Percentiles rank a stretch among this genome's conserved stretches.
phyloP scores from a whole-genome alignment of 2,329 filamentous ascomycete species.

The Phyllosticta citrichinensis region DNA sequence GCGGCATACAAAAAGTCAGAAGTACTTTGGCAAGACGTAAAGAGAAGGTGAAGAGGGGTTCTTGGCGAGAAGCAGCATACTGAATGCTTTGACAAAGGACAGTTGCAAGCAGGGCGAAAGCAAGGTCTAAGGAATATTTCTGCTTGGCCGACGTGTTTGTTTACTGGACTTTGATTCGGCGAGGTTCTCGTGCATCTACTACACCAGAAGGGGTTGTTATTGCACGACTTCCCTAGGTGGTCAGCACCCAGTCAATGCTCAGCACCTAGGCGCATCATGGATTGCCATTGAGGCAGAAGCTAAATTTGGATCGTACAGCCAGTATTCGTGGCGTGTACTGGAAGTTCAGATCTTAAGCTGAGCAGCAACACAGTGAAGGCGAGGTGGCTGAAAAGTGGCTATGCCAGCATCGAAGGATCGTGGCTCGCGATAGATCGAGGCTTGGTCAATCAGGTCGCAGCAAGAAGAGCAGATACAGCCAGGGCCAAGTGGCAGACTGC shows the following conservation, averaged over 20 bases:
- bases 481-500: background rate
- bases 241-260: background rate
- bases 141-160: too few relatives aligned
- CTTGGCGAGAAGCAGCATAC: too few relatives aligned
- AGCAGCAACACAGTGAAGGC: background rate
- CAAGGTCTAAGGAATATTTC: too few relatives aligned
- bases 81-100: too few relatives aligned
- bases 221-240: too few relatives aligned
- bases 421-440: background rate
- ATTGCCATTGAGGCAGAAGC: background rate
- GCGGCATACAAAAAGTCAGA: too few relatives aligned
- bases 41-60: too few relatives aligned
- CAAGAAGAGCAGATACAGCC: background rate
- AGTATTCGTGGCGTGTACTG: background rate
- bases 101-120: too few relatives aligned
- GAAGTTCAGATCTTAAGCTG: background rate
- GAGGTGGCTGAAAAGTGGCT: background rate
- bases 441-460: background rate
- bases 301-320: background rate
- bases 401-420: background rate
- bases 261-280: background rate
- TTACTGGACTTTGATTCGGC: too few relatives aligned
- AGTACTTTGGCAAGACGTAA: too few relatives aligned
- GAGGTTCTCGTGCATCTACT: too few relatives aligned
- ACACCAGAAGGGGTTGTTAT: too few relatives aligned